A percentile compares a stretch with the other conserved stretches of the same genome.
Conservation (phyloP, 1,284 basidiomycete species). For the Austroboletus niveus region DNA sequence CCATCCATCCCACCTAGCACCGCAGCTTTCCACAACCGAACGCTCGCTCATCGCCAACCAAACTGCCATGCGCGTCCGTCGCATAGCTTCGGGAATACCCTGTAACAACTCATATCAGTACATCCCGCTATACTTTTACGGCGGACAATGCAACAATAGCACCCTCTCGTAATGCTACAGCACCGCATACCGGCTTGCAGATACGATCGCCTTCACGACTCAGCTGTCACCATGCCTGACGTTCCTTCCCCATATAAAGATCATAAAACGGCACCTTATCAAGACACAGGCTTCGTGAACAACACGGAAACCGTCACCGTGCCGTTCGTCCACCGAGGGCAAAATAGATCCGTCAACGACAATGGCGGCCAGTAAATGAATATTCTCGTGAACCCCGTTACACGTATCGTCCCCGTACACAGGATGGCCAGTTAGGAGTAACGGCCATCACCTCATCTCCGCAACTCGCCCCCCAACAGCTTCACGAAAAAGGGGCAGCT, state of each 20-base stretch:
- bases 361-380: constrained; percentile 6
- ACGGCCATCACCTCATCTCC: constrained; percentile 34
- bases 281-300: neutral
- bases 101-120: constrained; percentile 10
- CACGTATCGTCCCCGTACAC: constrained; percentile 10
- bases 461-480: constrained; percentile 14
- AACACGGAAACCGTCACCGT: constrained; percentile 1
- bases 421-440: constrained; percentile 20
- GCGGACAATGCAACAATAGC: constrained; percentile 27
- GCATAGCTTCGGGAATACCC: constrained; percentile 24
- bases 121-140: constrained; percentile 10
- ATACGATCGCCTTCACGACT: constrained; percentile 5
- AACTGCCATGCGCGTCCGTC: constrained; percentile 39
- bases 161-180: constrained; percentile 3
- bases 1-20: constrained; percentile 35
- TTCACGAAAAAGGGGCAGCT: constrained; percentile 8
- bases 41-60: constrained; percentile 41
- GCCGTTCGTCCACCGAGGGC: neutral
- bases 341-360: constrained; percentile 7
- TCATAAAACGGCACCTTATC: neutral
- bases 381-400: constrained; percentile 12
- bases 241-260: neutral
- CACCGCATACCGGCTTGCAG: constrained; percentile 8
- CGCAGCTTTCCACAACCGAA: constrained; percentile 45
- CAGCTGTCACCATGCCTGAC: neutral